A percentile compares a stretch with the other conserved stretches of the same genome.
Evolutionary conservation across 2,329 filamentous ascomycete species (phyloP).

Genomic region (Aureobasidium sp.): DNA sequence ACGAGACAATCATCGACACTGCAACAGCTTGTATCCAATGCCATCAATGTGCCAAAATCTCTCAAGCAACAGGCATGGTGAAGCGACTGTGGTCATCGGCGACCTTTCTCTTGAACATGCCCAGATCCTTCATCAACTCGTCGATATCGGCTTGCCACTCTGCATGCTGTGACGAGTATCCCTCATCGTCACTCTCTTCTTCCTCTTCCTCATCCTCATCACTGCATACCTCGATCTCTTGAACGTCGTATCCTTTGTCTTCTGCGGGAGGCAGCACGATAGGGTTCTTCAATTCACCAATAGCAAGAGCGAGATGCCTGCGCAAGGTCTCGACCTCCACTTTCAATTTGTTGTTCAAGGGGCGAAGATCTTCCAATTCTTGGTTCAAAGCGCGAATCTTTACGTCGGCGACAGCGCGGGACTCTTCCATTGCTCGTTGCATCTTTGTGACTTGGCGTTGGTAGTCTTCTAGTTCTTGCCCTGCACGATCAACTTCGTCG

Average conservation of each 20-base stretch:
- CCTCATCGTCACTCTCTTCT: conserved; percentile 48
- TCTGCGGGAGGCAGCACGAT: conserved; percentile 53
- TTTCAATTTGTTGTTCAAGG: conserved; percentile 49
- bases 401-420: conserved; percentile 78
- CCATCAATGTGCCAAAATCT: not conserved
- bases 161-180: conserved; percentile 29
- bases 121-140: conserved; percentile 70
- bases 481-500: conserved; percentile 62
- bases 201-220: conserved; percentile 46
- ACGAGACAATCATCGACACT: not conserved
- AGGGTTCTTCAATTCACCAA: conserved; percentile 82
- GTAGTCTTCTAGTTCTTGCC: conserved; percentile 87
- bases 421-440: conserved; percentile 95
- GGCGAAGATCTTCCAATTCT: conserved; percentile 42
- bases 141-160: conserved; percentile 71
- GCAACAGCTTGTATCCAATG: not conserved
- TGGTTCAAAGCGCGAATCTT: conserved; percentile 75
- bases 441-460: conserved; percentile 82
- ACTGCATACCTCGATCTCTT: conserved; percentile 23
- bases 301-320: conserved; percentile 77
- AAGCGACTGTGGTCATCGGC: conserved; percentile 70
- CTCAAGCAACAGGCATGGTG: not conserved
- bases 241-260: conserved; percentile 18
- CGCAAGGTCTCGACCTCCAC: conserved; percentile 77
- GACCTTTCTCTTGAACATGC: conserved; percentile 76